Percentiles rank a stretch among this genome's conserved stretches.
Conservation (phyloP, 306 rosid genomes). For the Vigna radiata region DNA sequence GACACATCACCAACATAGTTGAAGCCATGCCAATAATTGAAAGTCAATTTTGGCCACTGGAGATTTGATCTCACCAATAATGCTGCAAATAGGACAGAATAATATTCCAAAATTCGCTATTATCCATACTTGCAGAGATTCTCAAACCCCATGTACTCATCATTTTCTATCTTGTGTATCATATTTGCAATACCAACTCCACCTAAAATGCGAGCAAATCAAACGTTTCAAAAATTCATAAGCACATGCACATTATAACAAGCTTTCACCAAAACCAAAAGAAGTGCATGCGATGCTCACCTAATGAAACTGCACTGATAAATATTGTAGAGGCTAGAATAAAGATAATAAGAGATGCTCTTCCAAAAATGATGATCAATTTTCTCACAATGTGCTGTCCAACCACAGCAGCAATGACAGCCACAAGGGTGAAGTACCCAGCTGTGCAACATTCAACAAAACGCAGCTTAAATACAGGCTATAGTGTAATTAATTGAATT, state of each 20-base stretch:
- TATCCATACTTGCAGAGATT: constrained; percentile 72
- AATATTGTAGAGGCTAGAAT: constrained; percentile 79
- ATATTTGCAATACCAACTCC: constrained; percentile 83
- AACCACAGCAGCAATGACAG: constrained; percentile 72
- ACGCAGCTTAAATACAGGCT: not conserved
- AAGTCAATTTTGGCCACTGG: constrained; percentile 21
- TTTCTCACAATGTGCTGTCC: constrained; percentile 85
- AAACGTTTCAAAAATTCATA: constrained; percentile 24
- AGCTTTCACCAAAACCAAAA: not conserved
- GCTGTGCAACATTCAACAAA: constrained; percentile 59
- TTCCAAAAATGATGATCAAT: constrained; percentile 66
- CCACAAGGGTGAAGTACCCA: constrained; percentile 69
- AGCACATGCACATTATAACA: not conserved
- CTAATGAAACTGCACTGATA: constrained; percentile 77
- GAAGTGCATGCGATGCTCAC: constrained; percentile 43
- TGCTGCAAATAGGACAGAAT: constrained; percentile 17
- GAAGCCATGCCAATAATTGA: not conserved
- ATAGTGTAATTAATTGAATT: constrained; percentile 2
- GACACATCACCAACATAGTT: not conserved
- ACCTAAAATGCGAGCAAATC: constrained; percentile 52
- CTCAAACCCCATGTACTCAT: constrained; percentile 90
- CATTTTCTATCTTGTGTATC: constrained; percentile 55
- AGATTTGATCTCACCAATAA: not conserved
- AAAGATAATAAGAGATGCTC: constrained; percentile 91
- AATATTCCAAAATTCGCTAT: constrained; percentile 40